A percentile compares a stretch with the other conserved stretches of the same genome.
Evolutionary conservation across 106 monocot genomes (phyloP).

Genomic region (Dendrobium catenatum): DNA sequence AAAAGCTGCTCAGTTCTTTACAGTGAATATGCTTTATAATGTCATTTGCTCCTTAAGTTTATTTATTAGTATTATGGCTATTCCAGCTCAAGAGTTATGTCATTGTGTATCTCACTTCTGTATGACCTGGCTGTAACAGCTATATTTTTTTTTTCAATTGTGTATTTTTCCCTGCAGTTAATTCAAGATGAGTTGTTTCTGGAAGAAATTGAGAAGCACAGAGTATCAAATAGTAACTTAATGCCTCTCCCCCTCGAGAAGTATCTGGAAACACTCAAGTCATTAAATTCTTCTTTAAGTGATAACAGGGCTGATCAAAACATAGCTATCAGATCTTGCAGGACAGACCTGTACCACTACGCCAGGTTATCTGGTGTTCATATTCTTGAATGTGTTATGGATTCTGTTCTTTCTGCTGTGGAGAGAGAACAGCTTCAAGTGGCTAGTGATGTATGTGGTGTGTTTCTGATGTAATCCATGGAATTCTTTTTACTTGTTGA

Average conservation of each 20-base stretch:
- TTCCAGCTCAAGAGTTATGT: background rate
- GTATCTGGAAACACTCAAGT: conserved; percentile 45
- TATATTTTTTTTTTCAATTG: background rate
- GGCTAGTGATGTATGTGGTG: conserved; percentile 72
- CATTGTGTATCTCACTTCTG: background rate
- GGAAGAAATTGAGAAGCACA: conserved; percentile 64
- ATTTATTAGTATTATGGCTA: background rate
- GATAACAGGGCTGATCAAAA: conserved; percentile 23
- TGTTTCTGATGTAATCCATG: conserved; percentile 10
- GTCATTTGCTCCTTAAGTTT: background rate
- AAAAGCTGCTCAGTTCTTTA: background rate
- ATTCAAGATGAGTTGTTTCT: conserved; percentile 65
- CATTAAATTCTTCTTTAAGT: conserved; percentile 9
- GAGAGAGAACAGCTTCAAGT: conserved; percentile 71
- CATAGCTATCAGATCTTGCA: conserved; percentile 39
- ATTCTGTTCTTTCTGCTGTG: conserved; percentile 62
- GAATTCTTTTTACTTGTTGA: background rate
- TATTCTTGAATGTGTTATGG: conserved; percentile 69
- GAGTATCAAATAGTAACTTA: conserved; percentile 26
- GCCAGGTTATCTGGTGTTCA: conserved; percentile 70
- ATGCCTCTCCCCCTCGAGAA: conserved; percentile 73
- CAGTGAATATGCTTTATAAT: background rate
- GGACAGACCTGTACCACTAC: conserved; percentile 79
- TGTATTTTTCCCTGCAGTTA: conserved; percentile 27
- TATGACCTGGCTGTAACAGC: background rate